These are phyloP conservation scores for Saturnispora ahearnii DNA, from an alignment of 805 yeast species.

Conservation along the genomic window DNA sequence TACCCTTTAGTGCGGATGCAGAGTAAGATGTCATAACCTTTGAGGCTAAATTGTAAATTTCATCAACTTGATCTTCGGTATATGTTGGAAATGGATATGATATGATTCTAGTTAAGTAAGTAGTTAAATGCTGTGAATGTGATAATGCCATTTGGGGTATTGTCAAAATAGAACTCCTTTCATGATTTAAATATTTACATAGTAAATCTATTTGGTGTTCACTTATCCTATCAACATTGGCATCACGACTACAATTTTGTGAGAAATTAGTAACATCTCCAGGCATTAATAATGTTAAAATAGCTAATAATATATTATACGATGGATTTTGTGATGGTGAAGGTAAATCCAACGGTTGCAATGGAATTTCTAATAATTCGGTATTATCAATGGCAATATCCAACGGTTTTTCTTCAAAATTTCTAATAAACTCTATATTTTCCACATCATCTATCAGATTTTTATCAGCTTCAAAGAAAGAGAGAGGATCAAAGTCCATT, in stretches of 20 bases:
- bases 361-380: neutral
- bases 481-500: slow-evolving; percentile 8
- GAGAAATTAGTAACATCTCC: slow-evolving; percentile 5
- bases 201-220: neutral
- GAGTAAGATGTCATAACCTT: slow-evolving; percentile 67
- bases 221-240: neutral
- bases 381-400: neutral
- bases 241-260: neutral
- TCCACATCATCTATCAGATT: neutral
- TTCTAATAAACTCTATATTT: neutral
- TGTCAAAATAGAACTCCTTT: neutral
- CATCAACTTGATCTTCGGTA: slow-evolving; percentile 27
- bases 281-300: neutral
- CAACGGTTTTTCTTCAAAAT: neutral
- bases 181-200: neutral
- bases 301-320: neutral
- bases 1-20: slow-evolving; percentile 79
- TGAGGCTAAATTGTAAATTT: slow-evolving; percentile 49
- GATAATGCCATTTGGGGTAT: slow-evolving; percentile 2
- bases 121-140: slow-evolving; percentile 29
- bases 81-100: slow-evolving; percentile 44
- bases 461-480: slow-evolving; percentile 7
- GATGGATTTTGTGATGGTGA: neutral
- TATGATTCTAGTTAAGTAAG: slow-evolving; percentile 41
- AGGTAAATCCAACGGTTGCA: slow-evolving; percentile 8